These are phyloP conservation scores for Baeospora myosura DNA, from an alignment of 1,284 basidiomycete genomes.

Conservation along the genomic window DNA sequence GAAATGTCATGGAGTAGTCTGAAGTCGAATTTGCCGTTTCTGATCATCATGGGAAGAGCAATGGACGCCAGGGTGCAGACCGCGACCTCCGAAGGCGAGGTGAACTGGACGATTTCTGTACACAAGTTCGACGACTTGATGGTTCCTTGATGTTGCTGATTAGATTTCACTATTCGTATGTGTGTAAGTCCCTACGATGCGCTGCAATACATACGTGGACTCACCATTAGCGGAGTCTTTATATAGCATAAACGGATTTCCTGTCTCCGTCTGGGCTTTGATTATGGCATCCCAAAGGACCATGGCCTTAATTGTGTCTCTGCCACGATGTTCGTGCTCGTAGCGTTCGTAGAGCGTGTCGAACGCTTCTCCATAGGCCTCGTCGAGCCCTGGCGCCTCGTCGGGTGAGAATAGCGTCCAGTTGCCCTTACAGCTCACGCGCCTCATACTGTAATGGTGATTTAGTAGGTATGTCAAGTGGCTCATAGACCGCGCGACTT, in stretches of 20 bases:
- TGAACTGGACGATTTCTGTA: slow-evolving; percentile 99
- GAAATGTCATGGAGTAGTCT: slow-evolving; percentile 90
- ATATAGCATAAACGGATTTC: slow-evolving; percentile 97
- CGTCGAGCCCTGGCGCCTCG: slow-evolving; percentile 87
- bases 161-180: slow-evolving; percentile 89
- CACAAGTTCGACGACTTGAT: slow-evolving; percentile 99
- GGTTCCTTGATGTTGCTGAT: slow-evolving; percentile 97
- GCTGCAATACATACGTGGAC: too few species aligned
- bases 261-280: slow-evolving; percentile 97
- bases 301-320: slow-evolving; percentile 88
- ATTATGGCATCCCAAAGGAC: slow-evolving; percentile 99
- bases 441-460: slow-evolving; percentile 70
- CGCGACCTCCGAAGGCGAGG: slow-evolving; percentile 94
- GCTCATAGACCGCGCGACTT: slow-evolving; percentile 25
- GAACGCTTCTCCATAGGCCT: slow-evolving; percentile 90
- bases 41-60: slow-evolving; percentile 86
- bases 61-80: slow-evolving; percentile 99
- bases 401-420: slow-evolving; percentile 99
- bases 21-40: slow-evolving; percentile 80
- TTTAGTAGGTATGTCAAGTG: neutral
- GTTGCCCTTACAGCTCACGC: slow-evolving; percentile 79
- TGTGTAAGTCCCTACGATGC: neutral
- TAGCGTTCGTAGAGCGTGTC: slow-evolving; percentile 87
- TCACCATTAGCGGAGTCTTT: slow-evolving; percentile 84
- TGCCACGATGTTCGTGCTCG: slow-evolving; percentile 85